A percentile compares a stretch with the other conserved stretches of the same genome.
phyloP scores from a whole-genome alignment of 2,329 filamentous ascomycete species.

The Lecanicillium sp. region DNA sequence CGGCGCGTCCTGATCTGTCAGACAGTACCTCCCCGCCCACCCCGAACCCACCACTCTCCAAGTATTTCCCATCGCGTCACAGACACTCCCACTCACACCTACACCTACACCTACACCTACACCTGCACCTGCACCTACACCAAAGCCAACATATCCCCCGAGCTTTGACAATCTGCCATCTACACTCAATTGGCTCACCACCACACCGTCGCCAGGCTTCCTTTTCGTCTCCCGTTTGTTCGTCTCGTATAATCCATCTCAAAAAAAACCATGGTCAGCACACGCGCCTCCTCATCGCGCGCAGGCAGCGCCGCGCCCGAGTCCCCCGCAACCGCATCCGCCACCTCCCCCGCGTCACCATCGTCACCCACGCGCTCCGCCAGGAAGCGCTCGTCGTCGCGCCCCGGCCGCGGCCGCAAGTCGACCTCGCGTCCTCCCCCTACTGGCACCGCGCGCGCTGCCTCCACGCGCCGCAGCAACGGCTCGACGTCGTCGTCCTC shows the following conservation, averaged over 20 bases:
- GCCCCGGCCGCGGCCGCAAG: too few relatives aligned
- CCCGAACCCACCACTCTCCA: too few relatives aligned
- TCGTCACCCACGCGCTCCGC: slow-evolving; percentile 38
- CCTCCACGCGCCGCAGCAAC: background rate
- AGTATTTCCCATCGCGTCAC: too few relatives aligned
- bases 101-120: too few relatives aligned
- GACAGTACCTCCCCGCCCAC: too few relatives aligned
- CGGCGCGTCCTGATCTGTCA: too few relatives aligned
- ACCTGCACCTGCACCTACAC: too few relatives aligned
- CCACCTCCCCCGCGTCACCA: slow-evolving; percentile 9
- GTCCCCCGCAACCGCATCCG: slow-evolving; percentile 11
- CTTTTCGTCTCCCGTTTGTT: too few relatives aligned
- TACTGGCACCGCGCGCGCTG: too few relatives aligned
- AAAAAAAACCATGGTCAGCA: slow-evolving; percentile 32
- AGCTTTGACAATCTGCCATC: background rate
- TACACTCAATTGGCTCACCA: background rate
- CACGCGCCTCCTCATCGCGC: slow-evolving; percentile 26
- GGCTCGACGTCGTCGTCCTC: slow-evolving; percentile 6
- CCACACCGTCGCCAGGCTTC: background rate
- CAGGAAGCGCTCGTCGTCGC: slow-evolving; percentile 7
- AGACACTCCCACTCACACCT: too few relatives aligned
- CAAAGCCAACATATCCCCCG: background rate
- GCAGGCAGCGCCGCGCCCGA: slow-evolving; percentile 20
- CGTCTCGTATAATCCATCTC: too few relatives aligned
- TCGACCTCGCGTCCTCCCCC: too few relatives aligned